Evolutionary conservation across 345 rosid genomes (phyloP), one percentile per base, ranked within the genome.

Genomic region (Eucalyptus pauciflora): DNA sequence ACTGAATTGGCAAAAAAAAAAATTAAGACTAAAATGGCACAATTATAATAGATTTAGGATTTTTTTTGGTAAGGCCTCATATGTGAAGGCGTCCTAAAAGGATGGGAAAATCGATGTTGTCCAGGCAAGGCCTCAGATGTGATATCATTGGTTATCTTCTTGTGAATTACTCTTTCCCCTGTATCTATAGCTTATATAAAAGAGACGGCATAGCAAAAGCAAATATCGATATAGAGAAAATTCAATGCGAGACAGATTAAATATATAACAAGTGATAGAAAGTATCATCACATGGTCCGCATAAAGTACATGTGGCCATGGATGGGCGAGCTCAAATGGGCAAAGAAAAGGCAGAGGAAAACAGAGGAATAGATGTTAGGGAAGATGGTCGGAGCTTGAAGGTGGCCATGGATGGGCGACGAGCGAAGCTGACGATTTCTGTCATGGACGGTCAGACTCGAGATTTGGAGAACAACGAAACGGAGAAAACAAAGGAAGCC

Each of bases 91-190:
- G 96, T 95, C 58, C 91, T 98, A 45, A 94, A 93, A 93, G 91
- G 99, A 96, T 27, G 96, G 97, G 89, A 96, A 97, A 89, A 90
- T 98, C 91, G 93, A 94, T 49, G 97, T 96, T 76, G 98, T 98
- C 49, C 98, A 95, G 91, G 97, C 99, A 86, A 94, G 99, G 91
- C 99, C 98, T 41, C 99, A 96, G 92, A 92, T 98, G 98, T 98
- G 93, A 95, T 88, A 50, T 60, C 54, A 45, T 15, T 67, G 31
- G 15, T 27, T 48, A 31, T 12, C 69, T 67, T 4, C 25, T 22
- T 79, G 62, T 4, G 56, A 24, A 86, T 90, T 88, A 88, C 87
- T 81, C 64, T 31, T 20, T 33, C 45, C 80, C 41, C 89, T 27
- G 89, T 56, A 27, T 48, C 33, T 56, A 10, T 25, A 54, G 60